These are phyloP conservation scores for Helianthus annuus DNA, from an alignment of 129 eudicot species.

Conservation along the genomic window HanXRQr2.0-SUNRISE NC_035434.2:68253505-68254004, in stretches of 20 bases:
- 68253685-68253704: slow-evolving; percentile 53
- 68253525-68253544: not conserved
- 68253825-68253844: slow-evolving; percentile 64
- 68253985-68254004: slow-evolving; percentile 64
- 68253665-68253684: slow-evolving; percentile 82
- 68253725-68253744: slow-evolving; percentile 76
- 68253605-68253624: slow-evolving; percentile 51
- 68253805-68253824: not conserved
- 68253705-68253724: slow-evolving; percentile 81
- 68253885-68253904: slow-evolving; percentile 72
- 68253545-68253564: not conserved
- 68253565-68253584: not conserved
- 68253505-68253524: not conserved
- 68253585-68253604: not conserved
- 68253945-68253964: slow-evolving; percentile 43
- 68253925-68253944: slow-evolving; percentile 44
- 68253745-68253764: slow-evolving; percentile 24
- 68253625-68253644: slow-evolving; percentile 68
- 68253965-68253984: slow-evolving; percentile 64
- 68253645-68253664: slow-evolving; percentile 66
- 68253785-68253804: not conserved
- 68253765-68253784: not conserved
- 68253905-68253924: slow-evolving; percentile 65
- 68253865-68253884: slow-evolving; percentile 62
- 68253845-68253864: slow-evolving; percentile 66